A percentile compares a stretch with the other conserved stretches of the same genome.
phyloP scores from a whole-genome alignment of 108 stramenopile species.

The Chaetoceros tenuissimus region DNA sequence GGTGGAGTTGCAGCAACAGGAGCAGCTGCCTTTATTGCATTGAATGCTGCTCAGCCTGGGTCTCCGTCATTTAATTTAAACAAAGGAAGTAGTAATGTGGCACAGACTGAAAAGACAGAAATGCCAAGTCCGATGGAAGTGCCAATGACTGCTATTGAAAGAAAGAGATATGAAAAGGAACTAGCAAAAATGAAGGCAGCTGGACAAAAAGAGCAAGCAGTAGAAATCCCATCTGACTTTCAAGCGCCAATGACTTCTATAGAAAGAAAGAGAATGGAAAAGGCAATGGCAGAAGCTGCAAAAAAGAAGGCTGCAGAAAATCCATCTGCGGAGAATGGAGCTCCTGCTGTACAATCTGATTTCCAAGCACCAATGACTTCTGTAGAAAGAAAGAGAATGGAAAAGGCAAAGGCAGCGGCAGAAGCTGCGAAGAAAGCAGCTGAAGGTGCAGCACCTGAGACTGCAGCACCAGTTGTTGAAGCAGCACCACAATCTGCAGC shows the following conservation, averaged over 20 bases:
- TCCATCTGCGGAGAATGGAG: not conserved
- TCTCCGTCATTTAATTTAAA: not conserved
- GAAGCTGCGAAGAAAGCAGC: too few relatives aligned
- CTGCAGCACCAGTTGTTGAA: too few relatives aligned
- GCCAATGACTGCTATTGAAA: not conserved
- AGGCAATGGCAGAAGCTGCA: not conserved
- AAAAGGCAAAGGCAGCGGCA: too few relatives aligned
- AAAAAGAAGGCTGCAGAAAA: not conserved
- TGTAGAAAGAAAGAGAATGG: not conserved
- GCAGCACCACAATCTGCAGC: too few relatives aligned
- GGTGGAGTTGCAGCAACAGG: not conserved
- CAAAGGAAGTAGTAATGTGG: not conserved
- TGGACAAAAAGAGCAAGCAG: too few relatives aligned
- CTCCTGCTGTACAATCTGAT: not conserved
- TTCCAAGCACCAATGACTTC: not conserved
- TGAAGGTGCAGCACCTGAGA: too few relatives aligned
- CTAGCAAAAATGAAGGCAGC: too few relatives aligned
- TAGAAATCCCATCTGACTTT: not conserved
- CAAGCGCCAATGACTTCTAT: not conserved
- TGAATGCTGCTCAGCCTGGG: not conserved
- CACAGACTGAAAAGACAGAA: not conserved
- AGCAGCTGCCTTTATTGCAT: not conserved
- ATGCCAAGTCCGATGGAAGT: not conserved
- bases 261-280: not conserved
- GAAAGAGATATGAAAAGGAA: not conserved